A percentile compares a stretch with the other conserved stretches of the same genome.
Conservation (phyloP, 1,284 basidiomycete species). For the Leccinum cinnamomeum region DNA sequence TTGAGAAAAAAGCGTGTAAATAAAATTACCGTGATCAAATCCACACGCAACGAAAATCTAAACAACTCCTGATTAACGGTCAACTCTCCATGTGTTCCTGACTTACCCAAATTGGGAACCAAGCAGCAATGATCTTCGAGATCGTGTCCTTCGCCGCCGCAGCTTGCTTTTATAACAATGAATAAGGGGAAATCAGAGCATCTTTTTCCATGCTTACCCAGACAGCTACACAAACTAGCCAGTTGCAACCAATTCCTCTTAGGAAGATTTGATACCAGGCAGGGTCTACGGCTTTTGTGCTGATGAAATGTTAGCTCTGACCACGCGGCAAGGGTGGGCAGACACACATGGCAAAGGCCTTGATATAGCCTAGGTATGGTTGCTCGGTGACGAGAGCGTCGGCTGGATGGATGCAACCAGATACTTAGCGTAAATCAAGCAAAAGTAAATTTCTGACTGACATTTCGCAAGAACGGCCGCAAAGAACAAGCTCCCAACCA, state of each 20-base stretch:
- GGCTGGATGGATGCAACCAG: slow-evolving; percentile 43
- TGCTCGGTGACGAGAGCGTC: slow-evolving; percentile 55
- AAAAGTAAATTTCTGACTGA: slow-evolving; percentile 33
- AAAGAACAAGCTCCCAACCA: slow-evolving; percentile 71
- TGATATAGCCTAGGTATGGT: slow-evolving; percentile 58
- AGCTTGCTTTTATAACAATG: slow-evolving; percentile 54
- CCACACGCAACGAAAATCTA: slow-evolving; percentile 73
- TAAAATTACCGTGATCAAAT: slow-evolving; percentile 64
- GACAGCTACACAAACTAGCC: slow-evolving; percentile 75
- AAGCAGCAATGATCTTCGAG: slow-evolving; percentile 71
- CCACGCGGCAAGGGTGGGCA: neutral
- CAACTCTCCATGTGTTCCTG: neutral
- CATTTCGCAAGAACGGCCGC: slow-evolving; percentile 66
- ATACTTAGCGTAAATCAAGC: neutral
- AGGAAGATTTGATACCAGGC: slow-evolving; percentile 75
- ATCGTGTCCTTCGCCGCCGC: slow-evolving; percentile 69
- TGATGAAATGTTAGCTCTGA: slow-evolving; percentile 26
- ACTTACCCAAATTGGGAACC: slow-evolving; percentile 75
- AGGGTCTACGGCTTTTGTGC: slow-evolving; percentile 63
- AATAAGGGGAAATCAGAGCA: neutral
- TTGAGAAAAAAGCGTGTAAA: neutral
- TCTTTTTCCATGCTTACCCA: slow-evolving; percentile 51
- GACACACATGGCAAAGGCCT: slow-evolving; percentile 54
- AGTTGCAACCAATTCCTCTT: slow-evolving; percentile 77
- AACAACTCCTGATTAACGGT: slow-evolving; percentile 2